Base-by-base conservation (phyloP, 208 protist species). In the Crithidia mellificae region DNA sequence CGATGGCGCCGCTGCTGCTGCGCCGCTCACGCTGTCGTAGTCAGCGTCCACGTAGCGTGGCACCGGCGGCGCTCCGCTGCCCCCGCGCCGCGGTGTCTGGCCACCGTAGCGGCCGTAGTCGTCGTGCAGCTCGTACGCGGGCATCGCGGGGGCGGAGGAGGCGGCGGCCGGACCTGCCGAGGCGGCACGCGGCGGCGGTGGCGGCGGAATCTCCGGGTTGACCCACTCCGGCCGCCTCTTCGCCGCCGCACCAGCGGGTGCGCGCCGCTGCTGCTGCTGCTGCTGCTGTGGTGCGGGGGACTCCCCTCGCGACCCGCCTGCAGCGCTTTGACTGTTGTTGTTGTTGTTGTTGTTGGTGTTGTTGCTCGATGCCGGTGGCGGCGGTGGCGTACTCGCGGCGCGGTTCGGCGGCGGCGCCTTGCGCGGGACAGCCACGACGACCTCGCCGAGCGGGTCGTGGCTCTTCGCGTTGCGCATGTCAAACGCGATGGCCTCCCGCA, bases 371-470 rank as follows among this genome's bases (percentile, higher is more conserved):
- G 14, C 24, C 34, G 54, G 5, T 34, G 50, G 51, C 4, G 63
- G 15, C 20, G 69, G 55, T 22, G 79, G 50, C 6, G 75, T 69
- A 38, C 62, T 71, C 19, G 50, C 61, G 2, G 53, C 61, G 0
- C 58, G 59, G 43, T 55, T 76, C 9, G 83, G 82, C n/a, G 88
- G 90, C 2, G 80, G 85, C 2, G 84, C 78, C 47, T 81, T 82
- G 51, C 87, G 88, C 17, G 91, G 91, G 2, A 96, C 87, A n/a
- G 91, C 91, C 9, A 96, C 79, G 20, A 93, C 83, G 24, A 93
- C 67, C 49, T 87, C 81, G 11, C 77, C 80, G 20, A 96, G 85
- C 0, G 87, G 87, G 70, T 96, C 91, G 19, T 91, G 82, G 36
- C 75, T 81, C 44, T 80, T 81, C 34, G 78, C 84, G 47, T 85